A percentile compares a stretch with the other conserved stretches of the same genome.
phyloP scores from a whole-genome alignment of 805 yeast species.

The Pichia cabralensis region DNA sequence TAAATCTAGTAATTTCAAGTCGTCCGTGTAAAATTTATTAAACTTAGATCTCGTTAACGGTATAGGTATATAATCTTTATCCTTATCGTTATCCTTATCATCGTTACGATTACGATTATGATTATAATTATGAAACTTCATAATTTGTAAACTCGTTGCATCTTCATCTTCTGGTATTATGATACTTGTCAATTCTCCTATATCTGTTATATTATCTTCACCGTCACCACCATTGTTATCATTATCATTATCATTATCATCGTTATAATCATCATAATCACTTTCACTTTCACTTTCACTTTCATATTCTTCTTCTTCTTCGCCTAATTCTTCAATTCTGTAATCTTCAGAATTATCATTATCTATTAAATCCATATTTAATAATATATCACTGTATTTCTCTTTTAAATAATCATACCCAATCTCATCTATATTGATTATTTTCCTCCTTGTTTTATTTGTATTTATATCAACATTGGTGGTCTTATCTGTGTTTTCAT shows the following conservation, averaged over 20 bases:
- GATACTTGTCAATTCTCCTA: too few species aligned
- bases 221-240: too few species aligned
- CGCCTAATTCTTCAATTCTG: not conserved
- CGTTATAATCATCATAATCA: slow-evolving; percentile 5
- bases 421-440: slow-evolving; percentile 11
- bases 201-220: too few species aligned
- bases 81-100: not conserved
- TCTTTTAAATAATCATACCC: slow-evolving; percentile 5
- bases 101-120: too few species aligned
- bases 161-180: too few species aligned
- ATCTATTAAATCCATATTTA: slow-evolving; percentile 4
- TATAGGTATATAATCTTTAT: not conserved
- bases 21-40: slow-evolving; percentile 15
- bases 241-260: slow-evolving; percentile 4
- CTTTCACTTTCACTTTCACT: too few species aligned
- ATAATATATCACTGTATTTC: slow-evolving; percentile 1
- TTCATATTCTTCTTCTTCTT: not conserved
- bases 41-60: slow-evolving; percentile 24
- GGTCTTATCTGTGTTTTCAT: slow-evolving; percentile 16
- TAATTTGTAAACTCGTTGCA: too few species aligned
- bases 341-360: slow-evolving; percentile 5
- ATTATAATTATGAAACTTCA: too few species aligned
- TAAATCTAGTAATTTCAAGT: slow-evolving; percentile 20
- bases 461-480: too few species aligned
- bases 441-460: slow-evolving; percentile 4